Evolutionary conservation across 1,284 basidiomycete species (phyloP), one percentile per base, ranked within the genome.

Genomic region (Ustilago nuda): DNA sequence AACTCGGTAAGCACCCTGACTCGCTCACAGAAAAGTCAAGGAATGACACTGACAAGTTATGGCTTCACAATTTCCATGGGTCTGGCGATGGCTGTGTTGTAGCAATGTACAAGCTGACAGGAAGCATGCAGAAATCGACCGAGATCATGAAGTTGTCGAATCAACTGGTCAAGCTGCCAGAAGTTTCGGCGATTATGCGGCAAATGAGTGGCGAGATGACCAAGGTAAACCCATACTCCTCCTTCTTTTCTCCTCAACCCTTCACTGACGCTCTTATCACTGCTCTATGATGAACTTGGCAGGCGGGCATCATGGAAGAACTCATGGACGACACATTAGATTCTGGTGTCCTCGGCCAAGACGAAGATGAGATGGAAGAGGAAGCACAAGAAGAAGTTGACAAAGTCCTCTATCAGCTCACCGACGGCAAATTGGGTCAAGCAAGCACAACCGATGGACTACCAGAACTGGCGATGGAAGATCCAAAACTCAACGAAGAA

Each of bases 141-240:
- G 96, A 99, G 87, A 98, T 99, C 75, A 99, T 99, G 96, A 99
- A 94, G 87, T 89, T 95, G 37, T 96, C 95, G 4, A 99, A 98
- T 87, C 89, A 92, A 54, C 90, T 99, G 52, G 89, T 99, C 82
- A 95, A 92, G 84, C 88, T 99, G 39, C 97, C 97, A 17, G 94
- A 99, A 86, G 91, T 99, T 61, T 93, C 91, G 85, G 92, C 91
- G 76, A 90, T 91, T 0, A 99, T 99, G 97, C 90, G 94, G 35
- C 93, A 98, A 84, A 96, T 99, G 94, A 94, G 92, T 81, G 93
- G 95, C 91, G 96, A 99, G 87, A 98, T 99, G 95, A 98, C 94
- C 77, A 98, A 98, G 90, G 77, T 74, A 57, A 35, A 68, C n/a
- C 0, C 30, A 1, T 30, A 2, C 56, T 52, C n/a, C 9, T 13